Conservation (phyloP, 768 basidiomycete genomes). For the Scleroderma bovista region DNA sequence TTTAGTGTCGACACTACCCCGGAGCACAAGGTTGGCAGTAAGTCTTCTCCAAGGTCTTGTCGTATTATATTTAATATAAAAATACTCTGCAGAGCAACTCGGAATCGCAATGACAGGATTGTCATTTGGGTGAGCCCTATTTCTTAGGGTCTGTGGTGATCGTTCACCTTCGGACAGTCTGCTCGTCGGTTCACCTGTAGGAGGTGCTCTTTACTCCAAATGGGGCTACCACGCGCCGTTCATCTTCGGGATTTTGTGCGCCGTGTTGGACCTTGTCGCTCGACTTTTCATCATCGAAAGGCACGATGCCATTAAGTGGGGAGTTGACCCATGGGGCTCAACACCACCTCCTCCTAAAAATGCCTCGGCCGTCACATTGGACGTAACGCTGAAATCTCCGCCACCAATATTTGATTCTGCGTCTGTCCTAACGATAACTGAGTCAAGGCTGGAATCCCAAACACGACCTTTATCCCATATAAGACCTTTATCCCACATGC, state of each 20-base stretch:
- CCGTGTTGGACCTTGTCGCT: constrained; percentile 46
- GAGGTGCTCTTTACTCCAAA: constrained; percentile 46
- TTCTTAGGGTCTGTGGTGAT: not conserved
- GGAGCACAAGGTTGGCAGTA: constrained; percentile 43
- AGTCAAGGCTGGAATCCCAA: not conserved
- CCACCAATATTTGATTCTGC: not conserved
- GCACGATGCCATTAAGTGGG: constrained; percentile 45
- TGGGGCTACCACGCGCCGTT: constrained; percentile 62
- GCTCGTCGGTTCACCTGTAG: constrained; percentile 53
- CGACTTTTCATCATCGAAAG: constrained; percentile 55
- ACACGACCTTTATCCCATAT: too few relatives aligned
- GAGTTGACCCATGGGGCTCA: constrained; percentile 35
- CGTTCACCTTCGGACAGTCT: constrained; percentile 28
- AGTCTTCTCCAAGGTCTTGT: constrained; percentile 12
- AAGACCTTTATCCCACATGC: too few relatives aligned
- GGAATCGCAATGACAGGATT: constrained; percentile 57
- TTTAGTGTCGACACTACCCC: constrained; percentile 53
- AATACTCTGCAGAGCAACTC: constrained; percentile 47
- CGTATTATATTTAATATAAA: not conserved
- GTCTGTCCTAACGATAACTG: not conserved
- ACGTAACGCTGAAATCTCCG: constrained; percentile 2
- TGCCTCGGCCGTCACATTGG: constrained; percentile 2
- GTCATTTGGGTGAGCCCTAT: constrained; percentile 41
- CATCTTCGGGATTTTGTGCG: constrained; percentile 43
- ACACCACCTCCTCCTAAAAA: constrained; percentile 1